Conservation (phyloP, 1,284 basidiomycete genomes). For the Hymenochaete sp. region DNA sequence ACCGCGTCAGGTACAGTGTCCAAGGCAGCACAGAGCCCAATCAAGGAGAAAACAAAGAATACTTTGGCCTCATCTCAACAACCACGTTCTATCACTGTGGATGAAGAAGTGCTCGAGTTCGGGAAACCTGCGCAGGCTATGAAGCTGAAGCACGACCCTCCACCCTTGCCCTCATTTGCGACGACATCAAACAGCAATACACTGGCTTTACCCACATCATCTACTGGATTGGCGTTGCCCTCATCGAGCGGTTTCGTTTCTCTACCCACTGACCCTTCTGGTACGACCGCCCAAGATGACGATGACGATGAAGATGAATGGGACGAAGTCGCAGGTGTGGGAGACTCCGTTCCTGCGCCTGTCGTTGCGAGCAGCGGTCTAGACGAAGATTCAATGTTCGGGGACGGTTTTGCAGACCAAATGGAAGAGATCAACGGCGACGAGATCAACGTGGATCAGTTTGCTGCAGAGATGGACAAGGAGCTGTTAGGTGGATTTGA, state of each 20-base stretch:
- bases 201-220: constrained; percentile 29
- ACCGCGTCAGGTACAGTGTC: constrained; percentile 18
- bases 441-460: constrained; percentile 26
- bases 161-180: constrained; percentile 35
- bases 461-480: constrained; percentile 40
- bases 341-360: constrained; percentile 10
- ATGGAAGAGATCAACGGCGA: constrained; percentile 23
- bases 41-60: constrained; percentile 21
- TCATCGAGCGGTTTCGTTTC: constrained; percentile 19
- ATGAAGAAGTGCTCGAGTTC: constrained; percentile 34
- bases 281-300: constrained; percentile 25
- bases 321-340: constrained; percentile 33
- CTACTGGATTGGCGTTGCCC: constrained; percentile 24
- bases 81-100: constrained; percentile 28
- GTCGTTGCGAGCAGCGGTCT: constrained; percentile 25
- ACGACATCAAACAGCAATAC: constrained; percentile 9
- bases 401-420: constrained; percentile 24
- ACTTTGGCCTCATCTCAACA: constrained; percentile 19
- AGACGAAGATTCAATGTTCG: constrained; percentile 19
- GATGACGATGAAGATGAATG: constrained; percentile 43
- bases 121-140: constrained; percentile 29
- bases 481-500: constrained; percentile 27
- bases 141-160: constrained; percentile 32
- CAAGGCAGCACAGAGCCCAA: constrained; percentile 22
- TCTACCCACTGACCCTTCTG: constrained; percentile 16